phyloP scores from a whole-genome alignment of 2,329 filamentous ascomycete genomes.

The Epichloe sibirici region DNA sequence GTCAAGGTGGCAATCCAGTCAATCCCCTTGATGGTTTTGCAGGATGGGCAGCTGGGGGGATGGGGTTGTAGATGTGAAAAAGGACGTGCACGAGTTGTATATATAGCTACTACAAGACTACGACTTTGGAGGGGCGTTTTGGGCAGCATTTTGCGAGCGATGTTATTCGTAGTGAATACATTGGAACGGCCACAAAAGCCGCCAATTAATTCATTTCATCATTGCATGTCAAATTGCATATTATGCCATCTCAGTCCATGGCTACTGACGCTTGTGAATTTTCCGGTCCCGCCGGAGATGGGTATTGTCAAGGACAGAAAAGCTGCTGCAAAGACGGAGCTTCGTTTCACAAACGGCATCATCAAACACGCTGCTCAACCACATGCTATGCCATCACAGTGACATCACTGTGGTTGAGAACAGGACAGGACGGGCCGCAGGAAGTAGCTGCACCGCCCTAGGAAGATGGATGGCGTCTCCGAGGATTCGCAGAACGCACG shows the following conservation, averaged over 20 bases:
- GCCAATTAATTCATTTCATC: background rate
- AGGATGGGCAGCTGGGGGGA: slow-evolving; percentile 24
- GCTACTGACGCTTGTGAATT: too few relatives aligned
- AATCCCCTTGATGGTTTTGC: slow-evolving; percentile 18
- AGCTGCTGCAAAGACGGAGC: background rate
- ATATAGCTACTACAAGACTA: slow-evolving; percentile 5
- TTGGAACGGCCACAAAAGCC: background rate
- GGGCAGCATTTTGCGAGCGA: slow-evolving; percentile 7
- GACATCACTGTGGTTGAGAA: too few relatives aligned
- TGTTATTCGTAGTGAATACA: background rate
- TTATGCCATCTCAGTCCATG: background rate
- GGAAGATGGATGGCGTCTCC: too few relatives aligned
- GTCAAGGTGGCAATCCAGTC: background rate
- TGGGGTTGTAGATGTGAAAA: slow-evolving; percentile 17
- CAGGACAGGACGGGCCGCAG: too few relatives aligned
- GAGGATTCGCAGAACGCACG: too few relatives aligned
- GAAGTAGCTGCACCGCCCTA: too few relatives aligned
- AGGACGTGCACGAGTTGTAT: background rate
- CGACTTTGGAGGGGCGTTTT: slow-evolving; percentile 5
- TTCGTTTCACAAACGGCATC: background rate
- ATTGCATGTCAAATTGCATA: background rate
- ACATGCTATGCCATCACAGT: too few relatives aligned
- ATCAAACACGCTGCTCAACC: background rate
- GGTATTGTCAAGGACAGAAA: background rate
- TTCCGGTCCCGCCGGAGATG: too few relatives aligned